Conservation (phyloP, 2,329 filamentous ascomycete genomes). For the Ophiostoma sp. region DNA sequence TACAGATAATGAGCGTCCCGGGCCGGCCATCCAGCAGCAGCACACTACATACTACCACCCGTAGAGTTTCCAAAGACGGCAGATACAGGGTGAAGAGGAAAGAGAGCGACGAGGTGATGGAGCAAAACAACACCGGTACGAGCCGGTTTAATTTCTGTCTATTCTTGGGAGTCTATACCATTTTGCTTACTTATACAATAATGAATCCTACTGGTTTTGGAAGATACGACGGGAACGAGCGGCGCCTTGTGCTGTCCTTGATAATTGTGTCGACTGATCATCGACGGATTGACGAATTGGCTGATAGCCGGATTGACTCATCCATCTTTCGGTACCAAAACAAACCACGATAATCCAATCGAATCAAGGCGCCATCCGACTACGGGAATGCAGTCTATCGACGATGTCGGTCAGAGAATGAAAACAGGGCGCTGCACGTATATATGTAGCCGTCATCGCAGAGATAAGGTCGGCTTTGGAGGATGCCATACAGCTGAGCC, state of each 20-base stretch:
- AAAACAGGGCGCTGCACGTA: too few relatives aligned
- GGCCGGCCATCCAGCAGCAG: neutral
- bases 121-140: neutral
- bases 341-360: neutral
- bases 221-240: neutral
- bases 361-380: neutral
- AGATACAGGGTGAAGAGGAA: neutral
- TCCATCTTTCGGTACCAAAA: neutral
- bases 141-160: neutral
- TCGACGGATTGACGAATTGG: neutral
- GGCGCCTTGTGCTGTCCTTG: neutral
- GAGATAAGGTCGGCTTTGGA: constrained; percentile 7
- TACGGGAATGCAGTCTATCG: neutral
- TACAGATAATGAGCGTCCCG: neutral
- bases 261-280: neutral
- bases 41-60: constrained; percentile 24
- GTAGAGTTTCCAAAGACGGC: neutral
- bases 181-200: neutral
- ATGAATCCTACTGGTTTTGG: neutral
- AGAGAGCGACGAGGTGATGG: neutral
- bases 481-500: neutral
- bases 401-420: neutral
- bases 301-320: too few relatives aligned
- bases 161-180: neutral
- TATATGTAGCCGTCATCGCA: neutral